A percentile compares a stretch with the other conserved stretches of the same genome.
Evolutionary conservation across 78 protist genomes (phyloP).

Genomic region (Dictyostelium intermedium): DNA sequence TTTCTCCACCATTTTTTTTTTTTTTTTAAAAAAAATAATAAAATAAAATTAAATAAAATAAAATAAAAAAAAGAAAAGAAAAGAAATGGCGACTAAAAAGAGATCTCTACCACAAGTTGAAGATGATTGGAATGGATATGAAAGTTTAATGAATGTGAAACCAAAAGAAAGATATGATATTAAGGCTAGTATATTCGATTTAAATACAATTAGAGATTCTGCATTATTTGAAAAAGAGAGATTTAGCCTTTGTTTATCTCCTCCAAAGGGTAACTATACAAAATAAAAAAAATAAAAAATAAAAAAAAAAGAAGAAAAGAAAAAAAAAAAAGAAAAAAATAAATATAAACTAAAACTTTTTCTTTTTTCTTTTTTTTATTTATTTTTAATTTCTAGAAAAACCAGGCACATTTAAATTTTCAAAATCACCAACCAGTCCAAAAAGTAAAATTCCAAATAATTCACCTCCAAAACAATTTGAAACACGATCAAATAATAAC

Average conservation of each 20-base stretch:
- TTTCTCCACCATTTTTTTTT: not conserved
- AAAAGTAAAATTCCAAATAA: slow-evolving; percentile 1
- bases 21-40: too few relatives aligned
- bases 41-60: not conserved
- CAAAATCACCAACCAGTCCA: not conserved
- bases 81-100: not conserved
- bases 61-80: not conserved
- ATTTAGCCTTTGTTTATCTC: slow-evolving; percentile 73
- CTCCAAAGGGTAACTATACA: slow-evolving; percentile 34
- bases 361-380: not conserved
- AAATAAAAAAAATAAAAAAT: not conserved
- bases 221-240: slow-evolving; percentile 48
- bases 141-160: slow-evolving; percentile 39
- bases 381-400: not conserved
- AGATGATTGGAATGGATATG: slow-evolving; percentile 73
- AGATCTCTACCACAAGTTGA: not conserved
- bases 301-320: not conserved
- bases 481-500: not conserved
- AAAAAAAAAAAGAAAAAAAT: not conserved
- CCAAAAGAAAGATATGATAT: slow-evolving; percentile 27
- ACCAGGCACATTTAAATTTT: not conserved
- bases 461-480: slow-evolving; percentile 13
- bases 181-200: slow-evolving; percentile 59
- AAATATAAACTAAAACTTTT: not conserved
- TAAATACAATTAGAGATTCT: slow-evolving; percentile 52